A percentile compares a stretch with the other conserved stretches of the same genome.
phyloP scores from a whole-genome alignment of 73 alveolate species.

The Paramecium bursaria region DNA sequence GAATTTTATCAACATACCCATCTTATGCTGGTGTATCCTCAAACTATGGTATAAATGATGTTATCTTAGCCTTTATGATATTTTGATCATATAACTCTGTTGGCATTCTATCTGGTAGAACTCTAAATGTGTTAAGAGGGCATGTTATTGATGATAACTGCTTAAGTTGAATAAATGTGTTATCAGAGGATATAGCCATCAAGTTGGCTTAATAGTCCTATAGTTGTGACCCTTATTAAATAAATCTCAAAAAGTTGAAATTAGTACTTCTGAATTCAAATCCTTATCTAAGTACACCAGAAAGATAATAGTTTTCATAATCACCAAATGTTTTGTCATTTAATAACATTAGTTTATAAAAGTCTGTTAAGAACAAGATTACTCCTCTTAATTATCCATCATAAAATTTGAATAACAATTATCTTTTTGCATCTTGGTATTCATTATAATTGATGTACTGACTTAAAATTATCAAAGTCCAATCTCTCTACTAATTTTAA shows the following conservation, averaged over 20 bases:
- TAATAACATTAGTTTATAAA: too few species aligned
- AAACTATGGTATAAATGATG: not conserved
- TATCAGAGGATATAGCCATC: not conserved
- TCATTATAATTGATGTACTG: not conserved
- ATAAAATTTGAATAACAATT: constrained; percentile 8
- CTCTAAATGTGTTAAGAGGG: constrained; percentile 5
- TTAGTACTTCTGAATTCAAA: too few species aligned
- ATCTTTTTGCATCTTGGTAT: constrained; percentile 15
- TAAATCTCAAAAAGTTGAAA: too few species aligned
- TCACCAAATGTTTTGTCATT: too few species aligned
- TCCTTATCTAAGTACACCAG: too few species aligned
- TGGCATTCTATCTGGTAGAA: constrained; percentile 39
- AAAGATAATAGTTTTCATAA: too few species aligned
- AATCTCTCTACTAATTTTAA: too few species aligned
- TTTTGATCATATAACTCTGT: constrained; percentile 16
- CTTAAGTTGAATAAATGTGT: not conserved
- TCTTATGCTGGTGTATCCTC: not conserved
- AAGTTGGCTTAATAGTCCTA: constrained; percentile 19
- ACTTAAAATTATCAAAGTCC: too few species aligned
- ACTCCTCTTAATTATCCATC: constrained; percentile 19
- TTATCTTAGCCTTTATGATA: not conserved
- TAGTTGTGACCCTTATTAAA: too few species aligned
- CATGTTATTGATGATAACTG: constrained; percentile 14
- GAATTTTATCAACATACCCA: not conserved
- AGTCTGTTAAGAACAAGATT: too few species aligned